Evolutionary conservation across 2,329 filamentous ascomycete species (phyloP).

Genomic region (Talaromyces albobiverticillius): DNA sequence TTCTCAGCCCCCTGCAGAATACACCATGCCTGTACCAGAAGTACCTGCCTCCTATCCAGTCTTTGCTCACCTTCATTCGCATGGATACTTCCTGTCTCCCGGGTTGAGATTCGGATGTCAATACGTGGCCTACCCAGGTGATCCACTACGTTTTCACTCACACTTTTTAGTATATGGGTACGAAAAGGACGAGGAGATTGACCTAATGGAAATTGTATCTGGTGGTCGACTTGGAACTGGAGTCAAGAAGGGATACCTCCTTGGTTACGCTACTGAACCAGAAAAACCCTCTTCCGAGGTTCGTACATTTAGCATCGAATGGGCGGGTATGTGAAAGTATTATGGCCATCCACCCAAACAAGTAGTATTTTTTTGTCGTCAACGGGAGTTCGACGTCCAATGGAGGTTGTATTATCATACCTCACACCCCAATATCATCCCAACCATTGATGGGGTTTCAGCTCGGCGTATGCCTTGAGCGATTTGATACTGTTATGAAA

Average conservation of each 20-base stretch:
- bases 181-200: slow-evolving; percentile 83
- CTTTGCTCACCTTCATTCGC: slow-evolving; percentile 73
- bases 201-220: slow-evolving; percentile 78
- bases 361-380: not conserved
- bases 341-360: not conserved
- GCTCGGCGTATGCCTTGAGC: too few relatives aligned
- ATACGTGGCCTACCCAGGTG: slow-evolving; percentile 92
- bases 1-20: slow-evolving; percentile 24
- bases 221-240: slow-evolving; percentile 86
- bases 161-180: slow-evolving; percentile 86
- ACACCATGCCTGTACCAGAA: slow-evolving; percentile 29
- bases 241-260: slow-evolving; percentile 91
- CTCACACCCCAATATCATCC: too few relatives aligned
- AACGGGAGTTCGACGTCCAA: not conserved
- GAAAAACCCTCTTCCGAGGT: slow-evolving; percentile 42
- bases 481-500: too few relatives aligned
- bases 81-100: slow-evolving; percentile 83
- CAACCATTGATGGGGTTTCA: too few relatives aligned
- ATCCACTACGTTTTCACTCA: slow-evolving; percentile 90
- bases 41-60: slow-evolving; percentile 64
- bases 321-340: slow-evolving; percentile 76
- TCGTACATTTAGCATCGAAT: slow-evolving; percentile 82
- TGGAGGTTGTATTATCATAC: too few relatives aligned
- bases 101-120: slow-evolving; percentile 92
- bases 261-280: slow-evolving; percentile 61